Evolutionary conservation across 768 basidiomycete genomes (phyloP).

Genomic region (Neoboletus magnificus): DNA sequence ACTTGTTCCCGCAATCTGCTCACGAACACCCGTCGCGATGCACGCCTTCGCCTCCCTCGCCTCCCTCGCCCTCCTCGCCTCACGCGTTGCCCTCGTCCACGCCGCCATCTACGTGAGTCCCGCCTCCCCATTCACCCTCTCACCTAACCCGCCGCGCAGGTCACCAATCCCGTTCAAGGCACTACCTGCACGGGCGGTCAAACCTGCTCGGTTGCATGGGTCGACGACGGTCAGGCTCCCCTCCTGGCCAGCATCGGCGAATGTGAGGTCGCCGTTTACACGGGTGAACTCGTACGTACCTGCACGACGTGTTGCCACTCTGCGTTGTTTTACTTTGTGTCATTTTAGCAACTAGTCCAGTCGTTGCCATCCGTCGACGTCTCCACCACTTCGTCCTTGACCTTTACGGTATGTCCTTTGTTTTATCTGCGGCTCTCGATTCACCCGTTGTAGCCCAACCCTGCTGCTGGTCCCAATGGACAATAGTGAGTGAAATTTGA

Average conservation of each 20-base stretch:
- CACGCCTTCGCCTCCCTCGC: conserved; percentile 3
- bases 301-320: not conserved
- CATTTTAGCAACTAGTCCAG: conserved; percentile 52
- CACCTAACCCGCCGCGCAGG: not conserved
- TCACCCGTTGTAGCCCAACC: conserved; percentile 42
- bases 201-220: conserved; percentile 55
- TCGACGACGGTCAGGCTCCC: conserved; percentile 58
- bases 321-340: not conserved
- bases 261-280: conserved; percentile 54
- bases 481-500: conserved; percentile 45
- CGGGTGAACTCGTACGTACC: conserved; percentile 47
- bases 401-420: conserved; percentile 50
- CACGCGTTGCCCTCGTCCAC: conserved; percentile 14
- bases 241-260: conserved; percentile 49
- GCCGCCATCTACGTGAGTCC: not conserved
- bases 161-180: conserved; percentile 42
- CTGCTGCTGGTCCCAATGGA: conserved; percentile 52
- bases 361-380: conserved; percentile 55
- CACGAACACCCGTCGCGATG: conserved; percentile 16
- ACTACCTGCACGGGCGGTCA: conserved; percentile 52
- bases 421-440: not conserved
- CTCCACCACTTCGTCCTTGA: conserved; percentile 40
- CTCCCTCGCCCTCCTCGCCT: conserved; percentile 19
- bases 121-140: not conserved
- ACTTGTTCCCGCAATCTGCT: not conserved